phyloP scores from a whole-genome alignment of 768 basidiomycete genomes.

The Megacollybia marginata region DNA sequence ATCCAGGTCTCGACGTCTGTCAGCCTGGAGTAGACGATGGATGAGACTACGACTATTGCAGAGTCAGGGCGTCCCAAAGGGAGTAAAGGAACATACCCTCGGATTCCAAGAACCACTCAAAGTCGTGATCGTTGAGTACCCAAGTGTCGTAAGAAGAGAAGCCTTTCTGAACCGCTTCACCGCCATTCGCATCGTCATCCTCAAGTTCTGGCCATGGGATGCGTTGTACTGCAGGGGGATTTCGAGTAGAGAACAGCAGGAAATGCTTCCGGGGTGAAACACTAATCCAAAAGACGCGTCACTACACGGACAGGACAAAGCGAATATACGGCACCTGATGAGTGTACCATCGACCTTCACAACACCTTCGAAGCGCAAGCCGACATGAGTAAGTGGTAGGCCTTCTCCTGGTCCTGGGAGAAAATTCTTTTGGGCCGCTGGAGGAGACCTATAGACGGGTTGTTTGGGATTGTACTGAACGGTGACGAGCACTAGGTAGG shows the following conservation, averaged over 20 bases:
- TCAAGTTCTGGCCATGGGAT: constrained; percentile 72
- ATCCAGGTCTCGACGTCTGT: constrained; percentile 75
- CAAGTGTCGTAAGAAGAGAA: constrained; percentile 59
- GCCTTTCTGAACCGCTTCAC: constrained; percentile 17
- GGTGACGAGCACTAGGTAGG: constrained; percentile 70
- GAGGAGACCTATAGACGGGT: constrained; percentile 44
- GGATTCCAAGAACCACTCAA: constrained; percentile 68
- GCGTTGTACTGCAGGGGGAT: constrained; percentile 71
- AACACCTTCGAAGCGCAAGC: constrained; percentile 73
- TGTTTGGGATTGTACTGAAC: constrained; percentile 53
- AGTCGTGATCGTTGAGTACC: constrained; percentile 56
- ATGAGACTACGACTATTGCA: constrained; percentile 50
- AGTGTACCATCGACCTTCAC: constrained; percentile 71
- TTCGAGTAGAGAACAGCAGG: constrained; percentile 67
- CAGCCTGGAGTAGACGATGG: constrained; percentile 51
- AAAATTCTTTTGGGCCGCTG: constrained; percentile 55
- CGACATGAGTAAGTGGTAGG: constrained; percentile 57
- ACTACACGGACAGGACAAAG: neutral
- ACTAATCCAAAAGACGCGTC: constrained; percentile 27
- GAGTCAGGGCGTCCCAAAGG: neutral
- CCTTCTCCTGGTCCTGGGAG: constrained; percentile 78
- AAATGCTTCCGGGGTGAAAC: constrained; percentile 67
- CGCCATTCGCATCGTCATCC: constrained; percentile 23
- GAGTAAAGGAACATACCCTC: constrained; percentile 43
- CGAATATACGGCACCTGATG: constrained; percentile 42